A percentile compares a stretch with the other conserved stretches of the same genome.
Conservation (phyloP, 139 green algal species). For the Dunaliella primolecta region DNA sequence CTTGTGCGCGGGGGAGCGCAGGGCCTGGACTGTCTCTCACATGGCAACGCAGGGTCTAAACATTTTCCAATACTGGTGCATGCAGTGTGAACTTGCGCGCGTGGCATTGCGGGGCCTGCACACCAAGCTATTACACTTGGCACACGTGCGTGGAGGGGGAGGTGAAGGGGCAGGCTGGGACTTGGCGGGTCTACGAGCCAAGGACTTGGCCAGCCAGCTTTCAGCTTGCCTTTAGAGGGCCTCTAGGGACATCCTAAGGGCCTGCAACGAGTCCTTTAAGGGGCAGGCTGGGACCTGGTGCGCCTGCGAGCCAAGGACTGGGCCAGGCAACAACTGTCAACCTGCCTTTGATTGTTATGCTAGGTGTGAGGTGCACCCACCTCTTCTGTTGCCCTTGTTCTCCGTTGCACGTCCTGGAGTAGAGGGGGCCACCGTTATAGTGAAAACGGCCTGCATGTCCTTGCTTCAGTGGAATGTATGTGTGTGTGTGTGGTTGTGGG, state of each 20-base stretch:
- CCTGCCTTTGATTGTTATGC: too few relatives aligned
- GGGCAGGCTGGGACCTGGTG: neutral
- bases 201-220: neutral
- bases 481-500: neutral
- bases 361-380: too few relatives aligned
- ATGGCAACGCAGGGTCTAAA: too few relatives aligned
- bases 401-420: too few relatives aligned
- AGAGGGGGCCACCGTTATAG: too few relatives aligned
- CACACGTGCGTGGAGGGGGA: neutral
- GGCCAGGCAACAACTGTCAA: neutral
- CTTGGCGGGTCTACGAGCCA: neutral
- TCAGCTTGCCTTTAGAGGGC: neutral
- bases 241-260: too few relatives aligned
- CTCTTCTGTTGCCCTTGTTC: too few relatives aligned
- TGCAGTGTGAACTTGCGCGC: neutral
- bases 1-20: too few relatives aligned
- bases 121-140: neutral
- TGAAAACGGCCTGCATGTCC: too few relatives aligned
- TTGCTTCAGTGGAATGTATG: neutral
- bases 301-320: neutral
- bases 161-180: neutral
- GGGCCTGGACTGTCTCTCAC: neutral
- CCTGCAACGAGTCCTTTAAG: too few relatives aligned
- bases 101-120: neutral
- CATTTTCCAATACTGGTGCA: too few relatives aligned